Conservation (phyloP, 306 rosid species). For the Cicer cuneatum region DNA sequence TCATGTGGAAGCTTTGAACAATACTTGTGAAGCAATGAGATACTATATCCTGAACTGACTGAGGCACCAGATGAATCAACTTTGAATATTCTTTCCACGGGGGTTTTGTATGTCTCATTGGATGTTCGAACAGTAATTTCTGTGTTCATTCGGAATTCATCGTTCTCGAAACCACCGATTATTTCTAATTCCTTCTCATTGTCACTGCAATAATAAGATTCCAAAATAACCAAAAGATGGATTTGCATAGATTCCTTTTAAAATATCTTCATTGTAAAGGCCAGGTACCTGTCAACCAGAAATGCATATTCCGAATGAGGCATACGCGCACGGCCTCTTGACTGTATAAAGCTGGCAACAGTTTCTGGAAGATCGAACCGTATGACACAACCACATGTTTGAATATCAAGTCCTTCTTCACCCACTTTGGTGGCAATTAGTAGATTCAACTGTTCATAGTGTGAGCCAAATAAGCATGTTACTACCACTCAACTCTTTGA, state of each 20-base stretch:
- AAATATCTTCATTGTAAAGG: constrained; percentile 36
- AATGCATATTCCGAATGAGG: constrained; percentile 85
- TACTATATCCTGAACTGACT: constrained; percentile 71
- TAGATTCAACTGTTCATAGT: constrained; percentile 74
- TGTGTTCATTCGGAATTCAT: constrained; percentile 71
- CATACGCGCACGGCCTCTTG: constrained; percentile 99
- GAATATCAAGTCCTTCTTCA: constrained; percentile 99
- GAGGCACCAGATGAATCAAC: constrained; percentile 88
- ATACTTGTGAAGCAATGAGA: constrained; percentile 79
- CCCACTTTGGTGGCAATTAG: constrained; percentile 97
- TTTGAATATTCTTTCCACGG: constrained; percentile 67
- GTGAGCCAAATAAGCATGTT: constrained; percentile 44
- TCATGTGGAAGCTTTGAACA: constrained; percentile 94
- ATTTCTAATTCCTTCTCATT: constrained; percentile 71
- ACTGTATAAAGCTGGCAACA: constrained; percentile 97
- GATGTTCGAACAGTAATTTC: constrained; percentile 72
- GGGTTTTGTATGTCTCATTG: constrained; percentile 54
- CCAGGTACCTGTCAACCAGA: constrained; percentile 84
- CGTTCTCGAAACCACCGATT: constrained; percentile 61
- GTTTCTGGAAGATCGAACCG: constrained; percentile 98
- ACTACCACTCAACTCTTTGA: constrained; percentile 35
- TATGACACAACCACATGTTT: constrained; percentile 93
- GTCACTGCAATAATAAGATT: constrained; percentile 58
- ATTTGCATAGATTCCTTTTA: constrained; percentile 38
- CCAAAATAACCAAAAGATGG: constrained; percentile 21